These are phyloP conservation scores for Sugiyamaella xylanicola DNA, from an alignment of 1,139 yeast genomes.

Conservation along the genomic window DNA sequence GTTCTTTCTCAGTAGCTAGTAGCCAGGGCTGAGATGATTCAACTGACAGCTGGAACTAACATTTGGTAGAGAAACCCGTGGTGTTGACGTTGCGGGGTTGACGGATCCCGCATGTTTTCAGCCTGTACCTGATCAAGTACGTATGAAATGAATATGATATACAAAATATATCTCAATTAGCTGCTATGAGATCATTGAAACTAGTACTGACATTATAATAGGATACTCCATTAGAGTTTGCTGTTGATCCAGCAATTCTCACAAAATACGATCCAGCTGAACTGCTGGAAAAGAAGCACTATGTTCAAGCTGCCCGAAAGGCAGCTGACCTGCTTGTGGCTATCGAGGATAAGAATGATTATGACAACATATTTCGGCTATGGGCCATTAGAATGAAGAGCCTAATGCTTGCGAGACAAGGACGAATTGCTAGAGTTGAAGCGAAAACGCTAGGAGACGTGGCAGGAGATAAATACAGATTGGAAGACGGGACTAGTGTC, in stretches of 20 bases:
- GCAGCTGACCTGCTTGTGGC: conserved; percentile 28
- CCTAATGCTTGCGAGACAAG: conserved; percentile 30
- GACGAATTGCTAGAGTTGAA: conserved; percentile 33
- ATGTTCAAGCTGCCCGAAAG: conserved; percentile 32
- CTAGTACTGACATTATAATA: too few species aligned
- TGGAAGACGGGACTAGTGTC: conserved; percentile 32
- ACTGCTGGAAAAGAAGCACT: conserved; percentile 29
- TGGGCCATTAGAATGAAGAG: conserved; percentile 34
- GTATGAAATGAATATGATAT: too few species aligned
- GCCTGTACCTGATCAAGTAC: too few species aligned
- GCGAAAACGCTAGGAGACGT: conserved; percentile 34
- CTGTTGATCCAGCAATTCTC: conserved; percentile 24
- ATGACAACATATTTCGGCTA: conserved; percentile 27
- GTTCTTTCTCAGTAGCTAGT: too few species aligned
- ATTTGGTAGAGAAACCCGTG: too few species aligned
- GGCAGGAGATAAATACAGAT: conserved; percentile 30
- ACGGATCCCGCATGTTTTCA: too few species aligned
- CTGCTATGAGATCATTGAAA: too few species aligned
- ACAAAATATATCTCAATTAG: too few species aligned
- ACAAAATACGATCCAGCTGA: conserved; percentile 25
- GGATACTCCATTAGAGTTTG: conserved; percentile 30
- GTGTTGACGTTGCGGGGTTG: too few species aligned
- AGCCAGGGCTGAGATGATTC: too few species aligned
- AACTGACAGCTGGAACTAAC: too few species aligned
- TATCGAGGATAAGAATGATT: conserved; percentile 21